Evolutionary conservation across 805 yeast genomes (phyloP).

Genomic region (Brettanomyces custersianus): DNA sequence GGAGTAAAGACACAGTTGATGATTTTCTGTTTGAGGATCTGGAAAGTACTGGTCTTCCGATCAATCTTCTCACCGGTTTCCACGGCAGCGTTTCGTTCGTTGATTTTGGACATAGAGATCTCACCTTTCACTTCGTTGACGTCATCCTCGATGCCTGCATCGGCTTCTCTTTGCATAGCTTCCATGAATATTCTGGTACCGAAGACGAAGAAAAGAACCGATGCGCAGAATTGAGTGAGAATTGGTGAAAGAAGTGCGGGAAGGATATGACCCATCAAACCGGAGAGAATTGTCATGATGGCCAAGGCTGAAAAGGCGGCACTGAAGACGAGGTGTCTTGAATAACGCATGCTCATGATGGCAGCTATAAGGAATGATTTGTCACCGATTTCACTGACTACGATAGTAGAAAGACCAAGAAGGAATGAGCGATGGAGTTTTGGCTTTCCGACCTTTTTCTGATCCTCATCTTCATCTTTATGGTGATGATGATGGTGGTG

Average conservation of each 20-base stretch:
- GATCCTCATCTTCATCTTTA: too few relatives aligned
- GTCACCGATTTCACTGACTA: constrained; percentile 95
- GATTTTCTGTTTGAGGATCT: background rate
- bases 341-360: constrained; percentile 93
- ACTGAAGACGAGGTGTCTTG: constrained; percentile 74
- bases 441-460: too few relatives aligned
- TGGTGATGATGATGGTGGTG: too few relatives aligned
- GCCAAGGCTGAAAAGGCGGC: constrained; percentile 81
- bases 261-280: constrained; percentile 83
- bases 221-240: constrained; percentile 75
- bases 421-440: too few relatives aligned
- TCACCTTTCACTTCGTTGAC: constrained; percentile 96
- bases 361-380: constrained; percentile 96
- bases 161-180: constrained; percentile 73
- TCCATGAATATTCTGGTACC: constrained; percentile 71
- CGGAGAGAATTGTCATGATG: constrained; percentile 87
- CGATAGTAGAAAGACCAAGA: constrained; percentile 82
- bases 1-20: constrained; percentile 62
- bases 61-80: constrained; percentile 42
- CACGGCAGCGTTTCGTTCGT: constrained; percentile 39
- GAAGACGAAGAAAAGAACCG: constrained; percentile 70
- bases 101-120: constrained; percentile 55
- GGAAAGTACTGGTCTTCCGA: constrained; percentile 26
- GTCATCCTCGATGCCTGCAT: constrained; percentile 87
- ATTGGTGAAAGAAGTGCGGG: constrained; percentile 77